Percentiles rank a stretch among this genome's conserved stretches.
These are phyloP conservation scores for Penicillium canescens DNA, from an alignment of 495 filamentous ascomycete genomes.

Conservation along the genomic window DNA sequence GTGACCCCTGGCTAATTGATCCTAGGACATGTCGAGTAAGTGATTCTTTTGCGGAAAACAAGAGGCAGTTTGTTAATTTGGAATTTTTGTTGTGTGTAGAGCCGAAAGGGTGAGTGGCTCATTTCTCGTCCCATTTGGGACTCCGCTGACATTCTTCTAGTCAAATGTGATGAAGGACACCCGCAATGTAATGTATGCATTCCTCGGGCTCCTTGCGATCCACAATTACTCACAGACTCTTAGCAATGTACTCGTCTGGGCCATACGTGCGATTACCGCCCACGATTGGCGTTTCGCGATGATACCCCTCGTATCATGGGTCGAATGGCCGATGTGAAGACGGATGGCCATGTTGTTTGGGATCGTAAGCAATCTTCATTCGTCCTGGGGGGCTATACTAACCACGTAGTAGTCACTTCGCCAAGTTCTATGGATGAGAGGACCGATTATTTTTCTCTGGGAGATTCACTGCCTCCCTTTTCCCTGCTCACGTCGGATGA, in stretches of 20 bases:
- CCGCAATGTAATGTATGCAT: conserved; percentile 52
- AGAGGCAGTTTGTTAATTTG: conserved; percentile 17
- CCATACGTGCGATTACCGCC: conserved; percentile 58
- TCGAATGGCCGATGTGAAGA: conserved; percentile 55
- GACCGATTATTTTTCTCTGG: conserved; percentile 28
- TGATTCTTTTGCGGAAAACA: conserved; percentile 9
- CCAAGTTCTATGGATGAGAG: conserved; percentile 21
- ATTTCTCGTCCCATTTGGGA: not conserved
- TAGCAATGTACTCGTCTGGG: conserved; percentile 58
- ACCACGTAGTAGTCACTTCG: conserved; percentile 24
- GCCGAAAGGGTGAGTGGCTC: conserved; percentile 48
- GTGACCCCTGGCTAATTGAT: conserved; percentile 5
- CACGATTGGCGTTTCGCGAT: conserved; percentile 55
- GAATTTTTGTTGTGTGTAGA: conserved; percentile 27
- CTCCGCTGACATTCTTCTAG: conserved; percentile 24
- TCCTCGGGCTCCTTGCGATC: conserved; percentile 6
- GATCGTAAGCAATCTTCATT: conserved; percentile 44
- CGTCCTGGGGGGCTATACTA: conserved; percentile 1
- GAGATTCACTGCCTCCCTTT: conserved; percentile 53
- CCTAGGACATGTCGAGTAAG: conserved; percentile 53
- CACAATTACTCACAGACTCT: conserved; percentile 8
- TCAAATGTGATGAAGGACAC: conserved; percentile 55
- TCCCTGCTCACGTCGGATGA: conserved; percentile 57
- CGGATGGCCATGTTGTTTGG: conserved; percentile 51
- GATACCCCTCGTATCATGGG: conserved; percentile 56